These are phyloP conservation scores for Nemania sp. DNA, from an alignment of 2,329 filamentous ascomycete species.

Conservation along the genomic window DNA sequence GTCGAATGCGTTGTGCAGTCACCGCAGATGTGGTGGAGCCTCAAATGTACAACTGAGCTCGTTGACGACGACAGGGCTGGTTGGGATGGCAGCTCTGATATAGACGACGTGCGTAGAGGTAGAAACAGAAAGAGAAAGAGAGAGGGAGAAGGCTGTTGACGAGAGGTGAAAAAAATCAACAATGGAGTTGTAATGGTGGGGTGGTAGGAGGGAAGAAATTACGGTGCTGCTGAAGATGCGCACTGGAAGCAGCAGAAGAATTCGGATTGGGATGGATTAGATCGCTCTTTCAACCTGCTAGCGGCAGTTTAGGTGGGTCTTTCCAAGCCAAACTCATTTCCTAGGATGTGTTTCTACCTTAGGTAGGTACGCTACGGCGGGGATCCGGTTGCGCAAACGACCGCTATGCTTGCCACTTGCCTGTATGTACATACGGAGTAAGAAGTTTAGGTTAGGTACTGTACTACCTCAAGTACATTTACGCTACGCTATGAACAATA, in stretches of 20 bases:
- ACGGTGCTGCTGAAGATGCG: constrained; percentile 30
- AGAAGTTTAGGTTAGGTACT: no score
- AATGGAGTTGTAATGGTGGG: constrained; percentile 18
- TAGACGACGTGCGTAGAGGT: background rate
- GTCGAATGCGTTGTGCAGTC: constrained; percentile 1
- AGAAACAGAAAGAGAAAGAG: background rate
- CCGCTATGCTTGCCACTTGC: no score
- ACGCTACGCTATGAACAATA: no score
- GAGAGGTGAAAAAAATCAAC: constrained; percentile 22
- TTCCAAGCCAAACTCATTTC: constrained; percentile 4
- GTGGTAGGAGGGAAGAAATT: constrained; percentile 27
- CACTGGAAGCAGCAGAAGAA: constrained; percentile 38
- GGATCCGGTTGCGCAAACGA: background rate
- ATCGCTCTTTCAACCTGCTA: constrained; percentile 35
- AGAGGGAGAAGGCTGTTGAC: background rate
- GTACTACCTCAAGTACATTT: no score
- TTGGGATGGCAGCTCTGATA: background rate
- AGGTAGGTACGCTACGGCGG: background rate
- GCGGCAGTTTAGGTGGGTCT: constrained; percentile 23
- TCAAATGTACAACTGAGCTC: background rate
- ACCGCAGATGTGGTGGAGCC: background rate
- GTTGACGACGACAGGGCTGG: background rate
- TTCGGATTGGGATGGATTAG: constrained; percentile 31
- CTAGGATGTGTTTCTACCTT: background rate
- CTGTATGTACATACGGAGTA: no score